Conservation (phyloP, 805 yeast species). For the Barnettozyma siamensis region DNA sequence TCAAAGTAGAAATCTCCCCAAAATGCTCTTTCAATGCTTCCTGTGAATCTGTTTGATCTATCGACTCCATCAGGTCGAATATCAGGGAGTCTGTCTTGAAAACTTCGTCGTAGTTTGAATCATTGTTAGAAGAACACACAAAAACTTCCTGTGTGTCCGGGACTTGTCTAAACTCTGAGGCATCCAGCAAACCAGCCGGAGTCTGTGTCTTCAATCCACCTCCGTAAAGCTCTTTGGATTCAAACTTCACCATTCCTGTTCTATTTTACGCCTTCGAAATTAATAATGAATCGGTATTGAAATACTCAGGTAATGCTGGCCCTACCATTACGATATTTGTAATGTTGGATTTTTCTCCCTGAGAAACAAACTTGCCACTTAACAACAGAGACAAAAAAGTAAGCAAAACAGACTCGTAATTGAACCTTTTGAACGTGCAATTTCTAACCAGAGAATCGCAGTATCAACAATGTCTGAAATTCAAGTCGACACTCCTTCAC, state of each 20-base stretch:
- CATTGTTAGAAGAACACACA: constrained; percentile 38
- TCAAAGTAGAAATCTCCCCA: constrained; percentile 45
- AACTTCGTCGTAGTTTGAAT: constrained; percentile 28
- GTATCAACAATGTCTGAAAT: constrained; percentile 27
- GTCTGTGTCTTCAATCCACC: constrained; percentile 65
- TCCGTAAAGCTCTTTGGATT: constrained; percentile 53
- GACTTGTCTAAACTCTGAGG: constrained; percentile 69
- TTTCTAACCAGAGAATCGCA: neutral
- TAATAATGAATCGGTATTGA: too few relatives aligned
- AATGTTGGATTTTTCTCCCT: too few relatives aligned
- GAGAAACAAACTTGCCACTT: too few relatives aligned
- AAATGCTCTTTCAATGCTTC: constrained; percentile 48
- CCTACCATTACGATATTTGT: too few relatives aligned
- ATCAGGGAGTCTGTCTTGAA: constrained; percentile 50
- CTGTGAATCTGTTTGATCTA: constrained; percentile 32
- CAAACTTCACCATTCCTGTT: constrained; percentile 6
- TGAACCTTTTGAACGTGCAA: neutral
- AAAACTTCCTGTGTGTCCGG: constrained; percentile 96
- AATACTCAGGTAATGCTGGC: too few relatives aligned
- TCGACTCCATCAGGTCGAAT: constrained; percentile 57
- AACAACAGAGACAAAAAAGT: too few relatives aligned
- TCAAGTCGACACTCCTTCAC: constrained; percentile 37
- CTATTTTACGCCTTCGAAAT: neutral
- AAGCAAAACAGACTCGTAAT: too few relatives aligned
- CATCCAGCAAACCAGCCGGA: constrained; percentile 66